These are phyloP conservation scores for Hortaea werneckii DNA, from an alignment of 2,329 filamentous ascomycete species.

Conservation along the genomic window DNA sequence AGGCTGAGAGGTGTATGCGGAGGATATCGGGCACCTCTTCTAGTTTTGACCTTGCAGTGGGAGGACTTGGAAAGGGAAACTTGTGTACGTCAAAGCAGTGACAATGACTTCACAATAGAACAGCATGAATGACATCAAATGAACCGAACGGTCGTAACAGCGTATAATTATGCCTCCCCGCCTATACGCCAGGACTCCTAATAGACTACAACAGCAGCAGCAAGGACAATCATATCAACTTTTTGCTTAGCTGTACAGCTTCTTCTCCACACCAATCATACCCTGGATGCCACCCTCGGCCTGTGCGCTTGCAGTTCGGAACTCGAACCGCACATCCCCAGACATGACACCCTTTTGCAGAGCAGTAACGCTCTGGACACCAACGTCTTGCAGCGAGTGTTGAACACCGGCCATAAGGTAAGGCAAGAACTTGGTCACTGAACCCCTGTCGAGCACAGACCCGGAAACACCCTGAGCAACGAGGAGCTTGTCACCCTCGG, in stretches of 20 bases:
- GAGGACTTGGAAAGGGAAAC: no score
- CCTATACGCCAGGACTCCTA: no score
- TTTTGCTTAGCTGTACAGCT: conserved; percentile 55
- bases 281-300: conserved; percentile 92
- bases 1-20: no score
- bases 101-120: no score
- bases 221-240: no score
- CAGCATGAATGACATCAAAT: no score
- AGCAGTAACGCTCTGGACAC: conserved; percentile 66
- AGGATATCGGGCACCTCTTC: no score
- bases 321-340: conserved; percentile 79
- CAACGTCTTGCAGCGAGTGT: conserved; percentile 94
- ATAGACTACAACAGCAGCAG: no score
- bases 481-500: conserved; percentile 85
- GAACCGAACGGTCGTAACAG: no score
- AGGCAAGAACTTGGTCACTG: conserved; percentile 83
- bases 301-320: conserved; percentile 88
- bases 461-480: conserved; percentile 96
- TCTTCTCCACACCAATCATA: conserved; percentile 99
- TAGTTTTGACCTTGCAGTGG: no score
- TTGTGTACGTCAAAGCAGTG: no score
- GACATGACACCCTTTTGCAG: conserved; percentile 65
- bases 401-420: conserved; percentile 93
- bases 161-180: no score
- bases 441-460: conserved; percentile 65